Conservation (phyloP, 768 basidiomycete species). For the Mycena maculata region DNA sequence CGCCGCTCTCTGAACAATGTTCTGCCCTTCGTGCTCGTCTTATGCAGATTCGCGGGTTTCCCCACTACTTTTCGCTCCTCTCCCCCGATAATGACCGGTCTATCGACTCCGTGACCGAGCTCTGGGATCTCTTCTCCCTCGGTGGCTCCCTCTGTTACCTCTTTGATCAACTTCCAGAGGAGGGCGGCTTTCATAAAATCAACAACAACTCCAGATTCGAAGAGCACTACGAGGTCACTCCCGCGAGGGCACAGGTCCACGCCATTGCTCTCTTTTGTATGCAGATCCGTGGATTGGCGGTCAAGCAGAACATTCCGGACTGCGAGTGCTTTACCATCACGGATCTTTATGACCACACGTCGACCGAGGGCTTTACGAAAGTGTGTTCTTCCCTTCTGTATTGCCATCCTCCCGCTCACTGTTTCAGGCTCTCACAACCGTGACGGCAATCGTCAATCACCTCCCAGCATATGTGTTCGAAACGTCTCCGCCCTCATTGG, state of each 20-base stretch:
- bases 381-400: slow-evolving; percentile 55
- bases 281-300: slow-evolving; percentile 75
- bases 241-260: slow-evolving; percentile 87
- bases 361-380: slow-evolving; percentile 94
- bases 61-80: not conserved
- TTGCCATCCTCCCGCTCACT: slow-evolving; percentile 14
- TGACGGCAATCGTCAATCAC: slow-evolving; percentile 82
- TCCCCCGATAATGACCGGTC: slow-evolving; percentile 73
- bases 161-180: slow-evolving; percentile 86
- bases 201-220: slow-evolving; percentile 73
- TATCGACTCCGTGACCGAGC: slow-evolving; percentile 91
- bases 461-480: slow-evolving; percentile 74
- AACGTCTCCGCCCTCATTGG: too few species aligned
- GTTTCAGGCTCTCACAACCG: slow-evolving; percentile 83
- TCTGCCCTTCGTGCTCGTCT: too few species aligned
- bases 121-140: slow-evolving; percentile 92
- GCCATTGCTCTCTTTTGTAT: slow-evolving; percentile 92
- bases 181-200: slow-evolving; percentile 67
- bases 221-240: slow-evolving; percentile 69
- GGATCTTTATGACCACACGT: slow-evolving; percentile 89
- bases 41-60: not conserved
- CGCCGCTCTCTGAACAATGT: too few species aligned
- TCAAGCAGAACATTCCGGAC: slow-evolving; percentile 67
- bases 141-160: slow-evolving; percentile 95
- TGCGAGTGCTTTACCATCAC: slow-evolving; percentile 90